Evolutionary conservation across 805 yeast genomes (phyloP).

Genomic region (Wickerhamiella australiensis): DNA sequence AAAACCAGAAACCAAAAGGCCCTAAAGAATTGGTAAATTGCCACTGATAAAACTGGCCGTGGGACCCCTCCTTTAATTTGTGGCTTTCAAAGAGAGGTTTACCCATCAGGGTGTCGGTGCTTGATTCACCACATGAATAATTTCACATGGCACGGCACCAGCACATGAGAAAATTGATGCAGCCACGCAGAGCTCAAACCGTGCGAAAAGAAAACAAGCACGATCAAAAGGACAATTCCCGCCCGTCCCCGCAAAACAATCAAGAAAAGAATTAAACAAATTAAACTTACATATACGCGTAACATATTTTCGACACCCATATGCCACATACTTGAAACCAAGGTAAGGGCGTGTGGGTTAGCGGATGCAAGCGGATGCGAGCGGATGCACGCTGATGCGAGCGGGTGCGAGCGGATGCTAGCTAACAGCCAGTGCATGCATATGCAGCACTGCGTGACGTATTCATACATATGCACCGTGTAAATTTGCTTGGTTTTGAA

Average conservation of each 20-base stretch:
- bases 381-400: neutral
- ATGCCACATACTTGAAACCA: neutral
- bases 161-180: too few species aligned
- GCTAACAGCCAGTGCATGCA: conserved; percentile 7
- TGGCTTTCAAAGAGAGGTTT: too few species aligned
- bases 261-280: neutral
- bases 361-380: neutral
- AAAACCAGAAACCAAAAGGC: too few species aligned
- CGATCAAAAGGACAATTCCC: too few species aligned
- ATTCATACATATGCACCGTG: conserved; percentile 5
- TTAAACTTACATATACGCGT: neutral
- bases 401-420: neutral
- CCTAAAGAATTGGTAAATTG: too few species aligned
- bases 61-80: too few species aligned
- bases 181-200: too few species aligned
- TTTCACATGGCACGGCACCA: too few species aligned
- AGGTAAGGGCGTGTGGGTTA: conserved; percentile 9
- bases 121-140: too few species aligned
- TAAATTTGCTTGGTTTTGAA: conserved; percentile 8
- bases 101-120: too few species aligned
- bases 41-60: too few species aligned
- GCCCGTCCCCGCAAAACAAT: neutral
- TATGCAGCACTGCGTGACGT: conserved; percentile 6
- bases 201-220: too few species aligned
- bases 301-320: neutral